A percentile compares a stretch with the other conserved stretches of the same genome.
phyloP scores from a whole-genome alignment of 495 filamentous ascomycete species.

The Aspergillus bridgeri region DNA sequence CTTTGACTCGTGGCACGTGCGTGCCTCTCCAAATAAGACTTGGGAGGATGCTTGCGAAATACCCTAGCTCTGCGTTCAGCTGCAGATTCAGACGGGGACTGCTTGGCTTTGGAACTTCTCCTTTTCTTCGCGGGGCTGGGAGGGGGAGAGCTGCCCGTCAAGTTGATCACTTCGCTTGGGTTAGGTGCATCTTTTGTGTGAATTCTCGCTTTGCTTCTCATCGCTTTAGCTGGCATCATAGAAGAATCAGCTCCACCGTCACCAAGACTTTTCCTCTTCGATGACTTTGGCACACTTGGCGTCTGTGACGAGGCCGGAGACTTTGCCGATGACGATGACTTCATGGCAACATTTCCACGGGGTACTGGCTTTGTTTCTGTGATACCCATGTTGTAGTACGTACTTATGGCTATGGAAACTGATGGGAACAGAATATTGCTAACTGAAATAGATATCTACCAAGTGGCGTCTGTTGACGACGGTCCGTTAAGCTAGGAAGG shows the following conservation, averaged over 20 bases:
- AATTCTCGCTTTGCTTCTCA: too few species aligned
- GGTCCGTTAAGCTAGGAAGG: too few species aligned
- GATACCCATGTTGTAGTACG: not conserved
- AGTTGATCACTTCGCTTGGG: slow-evolving; percentile 12
- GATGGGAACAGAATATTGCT: not conserved
- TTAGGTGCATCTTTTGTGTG: not conserved
- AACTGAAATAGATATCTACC: not conserved
- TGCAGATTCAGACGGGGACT: slow-evolving; percentile 3
- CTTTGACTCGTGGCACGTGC: slow-evolving; percentile 43
- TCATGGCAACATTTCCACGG: not conserved
- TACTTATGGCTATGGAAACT: not conserved
- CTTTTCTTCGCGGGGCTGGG: slow-evolving; percentile 15
- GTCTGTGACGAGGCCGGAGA: not conserved
- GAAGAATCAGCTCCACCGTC: not conserved
- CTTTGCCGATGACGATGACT: not conserved
- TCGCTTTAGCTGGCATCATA: not conserved
- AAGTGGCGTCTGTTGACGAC: not conserved
- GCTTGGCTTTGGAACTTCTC: slow-evolving; percentile 19
- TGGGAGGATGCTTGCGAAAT: slow-evolving; percentile 38
- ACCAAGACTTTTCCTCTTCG: slow-evolving; percentile 19
- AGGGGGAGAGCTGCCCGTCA: slow-evolving; percentile 17
- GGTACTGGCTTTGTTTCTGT: not conserved
- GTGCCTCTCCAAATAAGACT: slow-evolving; percentile 37
- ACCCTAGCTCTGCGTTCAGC: slow-evolving; percentile 39
- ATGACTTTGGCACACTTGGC: not conserved